These are phyloP conservation scores for Paraleonurus japonicus DNA, from an alignment of 257 asterid species.

Conservation along the genomic window DNA sequence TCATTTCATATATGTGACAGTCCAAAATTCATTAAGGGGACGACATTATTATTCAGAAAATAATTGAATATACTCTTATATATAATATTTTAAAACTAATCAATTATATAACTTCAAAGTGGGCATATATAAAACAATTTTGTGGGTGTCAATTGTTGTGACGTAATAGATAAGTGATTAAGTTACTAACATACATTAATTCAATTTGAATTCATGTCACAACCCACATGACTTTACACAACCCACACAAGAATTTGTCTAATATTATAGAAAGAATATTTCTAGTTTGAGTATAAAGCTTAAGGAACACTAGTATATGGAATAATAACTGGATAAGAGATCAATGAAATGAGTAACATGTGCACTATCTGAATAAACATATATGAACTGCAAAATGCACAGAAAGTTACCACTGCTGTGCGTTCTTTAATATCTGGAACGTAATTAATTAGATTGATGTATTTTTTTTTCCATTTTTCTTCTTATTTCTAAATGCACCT, in stretches of 20 bases:
- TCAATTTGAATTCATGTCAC: neutral
- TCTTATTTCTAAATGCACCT: constrained; percentile 29
- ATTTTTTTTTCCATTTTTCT: neutral
- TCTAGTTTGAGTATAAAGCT: neutral
- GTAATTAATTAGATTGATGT: constrained; percentile 15
- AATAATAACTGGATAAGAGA: neutral
- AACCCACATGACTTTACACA: neutral
- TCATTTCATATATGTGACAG: neutral
- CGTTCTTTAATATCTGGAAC: neutral
- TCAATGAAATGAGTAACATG: neutral
- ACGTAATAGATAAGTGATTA: no score
- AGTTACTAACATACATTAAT: neutral
- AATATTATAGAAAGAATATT: neutral
- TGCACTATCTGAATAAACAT: constrained; percentile 16
- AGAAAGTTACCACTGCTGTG: constrained; percentile 7
- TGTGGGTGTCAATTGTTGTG: no score
- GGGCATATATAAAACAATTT: no score
- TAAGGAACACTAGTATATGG: neutral
- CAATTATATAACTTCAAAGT: no score
- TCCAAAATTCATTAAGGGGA: neutral
- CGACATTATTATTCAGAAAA: no score
- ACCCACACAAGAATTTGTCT: neutral
- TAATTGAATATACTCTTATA: no score
- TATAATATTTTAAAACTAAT: no score
- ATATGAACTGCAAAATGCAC: constrained; percentile 22